Conservation (phyloP, 78 protist genomes). For the Paratrimastix pyriformis region DNA sequence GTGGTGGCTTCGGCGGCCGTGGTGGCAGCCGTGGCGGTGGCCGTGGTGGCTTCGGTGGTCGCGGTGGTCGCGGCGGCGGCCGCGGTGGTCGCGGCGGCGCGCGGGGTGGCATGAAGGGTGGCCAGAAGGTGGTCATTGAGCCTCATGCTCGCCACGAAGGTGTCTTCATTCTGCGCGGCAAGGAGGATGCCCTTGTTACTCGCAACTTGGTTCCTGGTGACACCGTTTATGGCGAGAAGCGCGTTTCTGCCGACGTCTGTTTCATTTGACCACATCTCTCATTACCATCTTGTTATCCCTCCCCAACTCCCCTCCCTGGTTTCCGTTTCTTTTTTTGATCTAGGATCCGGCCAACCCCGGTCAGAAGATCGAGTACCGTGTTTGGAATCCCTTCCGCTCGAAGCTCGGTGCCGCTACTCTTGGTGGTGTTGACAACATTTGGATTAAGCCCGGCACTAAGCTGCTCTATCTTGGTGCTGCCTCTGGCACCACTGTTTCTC, state of each 20-base stretch:
- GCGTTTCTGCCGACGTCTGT: slow-evolving; percentile 75
- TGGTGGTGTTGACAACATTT: slow-evolving; percentile 86
- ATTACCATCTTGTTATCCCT: too few species aligned
- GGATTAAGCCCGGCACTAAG: slow-evolving; percentile 92
- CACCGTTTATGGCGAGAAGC: slow-evolving; percentile 97
- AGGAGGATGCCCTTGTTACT: slow-evolving; percentile 84
- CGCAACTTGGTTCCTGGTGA: slow-evolving; percentile 87
- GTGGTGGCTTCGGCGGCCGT: slow-evolving; percentile 41
- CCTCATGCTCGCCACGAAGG: slow-evolving; percentile 85
- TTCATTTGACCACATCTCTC: not conserved
- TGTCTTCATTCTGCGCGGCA: slow-evolving; percentile 80
- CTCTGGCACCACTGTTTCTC: slow-evolving; percentile 99
- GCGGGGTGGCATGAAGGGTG: slow-evolving; percentile 65
- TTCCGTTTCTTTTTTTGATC: not conserved
- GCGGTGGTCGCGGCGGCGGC: slow-evolving; percentile 16
- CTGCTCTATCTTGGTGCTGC: slow-evolving; percentile 99
- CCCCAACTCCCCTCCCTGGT: not conserved
- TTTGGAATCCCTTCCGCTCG: slow-evolving; percentile 99
- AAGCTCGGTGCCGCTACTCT: slow-evolving; percentile 97
- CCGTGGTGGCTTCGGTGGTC: slow-evolving; percentile 40
- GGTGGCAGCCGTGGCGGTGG: slow-evolving; percentile 38
- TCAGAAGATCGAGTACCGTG: slow-evolving; percentile 95
- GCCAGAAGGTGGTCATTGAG: slow-evolving; percentile 73
- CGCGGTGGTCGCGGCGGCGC: slow-evolving; percentile 35
- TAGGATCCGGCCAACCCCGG: slow-evolving; percentile 23